phyloP scores from a whole-genome alignment of 1,284 basidiomycete genomes.

The Anthracocystis walkeri region DNA sequence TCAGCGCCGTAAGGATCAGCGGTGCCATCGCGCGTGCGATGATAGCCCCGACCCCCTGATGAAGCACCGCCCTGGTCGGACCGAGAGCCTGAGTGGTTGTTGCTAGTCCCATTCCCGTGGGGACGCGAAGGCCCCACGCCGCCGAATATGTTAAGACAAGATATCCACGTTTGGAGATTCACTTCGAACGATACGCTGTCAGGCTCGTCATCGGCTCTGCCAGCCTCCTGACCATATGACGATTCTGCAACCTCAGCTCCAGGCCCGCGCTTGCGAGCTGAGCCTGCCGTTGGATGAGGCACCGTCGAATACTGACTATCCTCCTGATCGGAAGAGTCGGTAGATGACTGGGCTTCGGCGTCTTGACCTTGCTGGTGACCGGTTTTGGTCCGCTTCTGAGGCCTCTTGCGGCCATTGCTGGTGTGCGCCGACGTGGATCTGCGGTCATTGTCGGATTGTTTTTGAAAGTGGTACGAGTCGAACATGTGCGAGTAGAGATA shows the following conservation, averaged over 20 bases:
- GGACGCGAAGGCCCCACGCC: conserved; percentile 73
- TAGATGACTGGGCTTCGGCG: background rate
- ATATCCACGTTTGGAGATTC: conserved; percentile 82
- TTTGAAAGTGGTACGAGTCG: conserved; percentile 78
- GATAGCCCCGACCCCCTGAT: conserved; percentile 14
- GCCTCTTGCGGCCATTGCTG: background rate
- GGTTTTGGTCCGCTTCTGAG: conserved; percentile 20
- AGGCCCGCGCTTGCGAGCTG: background rate
- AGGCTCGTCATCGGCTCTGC: conserved; percentile 61
- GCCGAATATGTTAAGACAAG: conserved; percentile 91
- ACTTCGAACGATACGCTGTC: conserved; percentile 77
- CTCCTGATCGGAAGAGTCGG: conserved; percentile 13
- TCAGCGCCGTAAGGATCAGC: conserved; percentile 26
- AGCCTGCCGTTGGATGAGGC: background rate
- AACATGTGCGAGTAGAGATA: conserved; percentile 84
- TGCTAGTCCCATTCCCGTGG: background rate
- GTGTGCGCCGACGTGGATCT: background rate
- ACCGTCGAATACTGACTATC: background rate
- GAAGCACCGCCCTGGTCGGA: conserved; percentile 5
- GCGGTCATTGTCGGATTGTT: conserved; percentile 51
- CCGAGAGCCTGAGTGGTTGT: conserved; percentile 9
- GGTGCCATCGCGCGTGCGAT: conserved; percentile 29
- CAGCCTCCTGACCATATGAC: background rate
- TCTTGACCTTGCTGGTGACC: background rate
- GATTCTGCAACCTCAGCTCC: conserved; percentile 18